phyloP scores from a whole-genome alignment of 176 grass and related monocot species.

The Hsuehochloa calcarea region DNA sequence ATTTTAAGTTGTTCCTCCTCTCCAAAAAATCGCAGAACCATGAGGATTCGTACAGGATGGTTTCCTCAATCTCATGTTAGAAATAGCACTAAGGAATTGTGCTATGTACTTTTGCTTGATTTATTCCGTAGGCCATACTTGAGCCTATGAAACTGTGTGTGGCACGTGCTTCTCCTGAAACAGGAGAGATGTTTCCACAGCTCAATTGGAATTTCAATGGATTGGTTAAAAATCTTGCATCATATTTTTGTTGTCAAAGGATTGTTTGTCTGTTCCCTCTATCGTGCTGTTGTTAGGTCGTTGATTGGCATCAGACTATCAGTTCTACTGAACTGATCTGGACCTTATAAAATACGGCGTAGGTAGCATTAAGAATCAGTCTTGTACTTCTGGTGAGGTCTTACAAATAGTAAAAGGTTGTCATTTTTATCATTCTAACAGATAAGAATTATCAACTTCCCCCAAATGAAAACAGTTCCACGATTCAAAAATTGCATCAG shows the following conservation, averaged over 20 bases:
- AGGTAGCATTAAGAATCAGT: background rate
- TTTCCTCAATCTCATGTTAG: background rate
- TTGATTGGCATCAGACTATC: background rate
- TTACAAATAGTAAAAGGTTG: background rate
- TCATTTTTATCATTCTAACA: background rate
- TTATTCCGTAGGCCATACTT: background rate
- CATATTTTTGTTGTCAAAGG: background rate
- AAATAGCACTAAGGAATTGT: background rate
- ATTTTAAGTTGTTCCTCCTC: background rate
- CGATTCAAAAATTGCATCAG: background rate
- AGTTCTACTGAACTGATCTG: background rate
- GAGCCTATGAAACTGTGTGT: background rate
- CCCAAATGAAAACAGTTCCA: background rate
- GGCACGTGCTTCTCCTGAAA: background rate
- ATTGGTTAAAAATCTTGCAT: background rate
- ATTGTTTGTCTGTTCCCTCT: background rate
- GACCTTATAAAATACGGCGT: background rate
- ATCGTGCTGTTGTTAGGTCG: background rate
- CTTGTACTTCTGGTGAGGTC: background rate
- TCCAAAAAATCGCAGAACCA: background rate
- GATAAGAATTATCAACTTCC: background rate
- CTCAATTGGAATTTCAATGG: background rate
- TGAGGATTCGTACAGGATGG: background rate
- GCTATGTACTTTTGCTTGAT: background rate
- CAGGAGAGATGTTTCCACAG: background rate